A percentile compares a stretch with the other conserved stretches of the same genome.
Conservation (phyloP, 805 yeast genomes). For the Komagataella ulmi region DNA sequence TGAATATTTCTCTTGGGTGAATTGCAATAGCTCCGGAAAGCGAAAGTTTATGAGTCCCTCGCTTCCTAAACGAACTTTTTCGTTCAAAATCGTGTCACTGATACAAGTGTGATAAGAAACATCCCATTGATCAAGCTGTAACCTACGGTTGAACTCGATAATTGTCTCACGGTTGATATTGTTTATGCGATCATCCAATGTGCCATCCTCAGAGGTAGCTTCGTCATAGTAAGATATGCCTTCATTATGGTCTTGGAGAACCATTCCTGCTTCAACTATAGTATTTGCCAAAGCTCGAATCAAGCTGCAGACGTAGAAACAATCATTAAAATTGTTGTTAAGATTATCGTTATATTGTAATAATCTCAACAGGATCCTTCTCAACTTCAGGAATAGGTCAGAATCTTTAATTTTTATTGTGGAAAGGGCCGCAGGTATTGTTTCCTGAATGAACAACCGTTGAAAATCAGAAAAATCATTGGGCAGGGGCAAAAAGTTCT, state of each 20-base stretch:
- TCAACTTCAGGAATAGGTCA: slow-evolving; percentile 28
- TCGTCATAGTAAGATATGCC: slow-evolving; percentile 9
- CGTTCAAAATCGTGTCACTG: slow-evolving; percentile 41
- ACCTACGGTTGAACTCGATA: slow-evolving; percentile 59
- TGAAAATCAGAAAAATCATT: slow-evolving; percentile 72
- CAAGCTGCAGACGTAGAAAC: slow-evolving; percentile 47
- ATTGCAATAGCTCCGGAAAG: slow-evolving; percentile 40
- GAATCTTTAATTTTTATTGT: slow-evolving; percentile 49
- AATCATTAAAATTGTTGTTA: slow-evolving; percentile 64
- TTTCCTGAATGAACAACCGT: slow-evolving; percentile 53
- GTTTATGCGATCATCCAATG: neutral
- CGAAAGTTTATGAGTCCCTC: slow-evolving; percentile 38
- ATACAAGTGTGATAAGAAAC: slow-evolving; percentile 56
- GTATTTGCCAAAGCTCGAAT: slow-evolving; percentile 35
- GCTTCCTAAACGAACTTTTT: slow-evolving; percentile 45
- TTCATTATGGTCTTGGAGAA: slow-evolving; percentile 11
- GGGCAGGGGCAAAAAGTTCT: slow-evolving; percentile 50
- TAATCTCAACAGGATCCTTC: slow-evolving; percentile 51
- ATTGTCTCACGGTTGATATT: slow-evolving; percentile 23
- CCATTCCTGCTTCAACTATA: slow-evolving; percentile 12
- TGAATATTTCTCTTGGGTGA: slow-evolving; percentile 31
- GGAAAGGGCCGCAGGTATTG: slow-evolving; percentile 52
- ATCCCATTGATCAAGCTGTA: slow-evolving; percentile 75
- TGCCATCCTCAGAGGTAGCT: neutral
- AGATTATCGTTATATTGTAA: slow-evolving; percentile 79